phyloP scores from a whole-genome alignment of 2,329 filamentous ascomycete species.

The Penicillium sp. region DNA sequence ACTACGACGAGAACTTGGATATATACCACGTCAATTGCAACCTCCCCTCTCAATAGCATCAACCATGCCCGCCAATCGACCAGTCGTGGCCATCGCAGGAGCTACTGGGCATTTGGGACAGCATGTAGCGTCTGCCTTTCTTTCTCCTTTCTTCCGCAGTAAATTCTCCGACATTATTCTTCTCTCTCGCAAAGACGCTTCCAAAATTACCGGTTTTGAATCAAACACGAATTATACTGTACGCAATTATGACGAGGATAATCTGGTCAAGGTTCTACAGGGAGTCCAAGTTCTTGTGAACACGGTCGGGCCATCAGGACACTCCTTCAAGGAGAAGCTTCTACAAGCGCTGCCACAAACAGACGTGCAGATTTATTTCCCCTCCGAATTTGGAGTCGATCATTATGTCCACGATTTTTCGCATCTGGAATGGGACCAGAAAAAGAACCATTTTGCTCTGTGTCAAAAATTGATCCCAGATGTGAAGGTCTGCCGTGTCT shows the following conservation, averaged over 20 bases:
- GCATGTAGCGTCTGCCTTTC: slow-evolving; percentile 28
- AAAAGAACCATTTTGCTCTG: slow-evolving; percentile 1
- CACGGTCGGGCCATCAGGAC: slow-evolving; percentile 30
- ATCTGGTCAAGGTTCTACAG: slow-evolving; percentile 28
- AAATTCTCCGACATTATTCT: slow-evolving; percentile 30
- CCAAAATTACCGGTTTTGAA: slow-evolving; percentile 1
- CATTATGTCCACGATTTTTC: slow-evolving; percentile 30
- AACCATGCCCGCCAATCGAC: slow-evolving; percentile 1
- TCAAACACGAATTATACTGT: slow-evolving; percentile 16
- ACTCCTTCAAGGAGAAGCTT: slow-evolving; percentile 35
- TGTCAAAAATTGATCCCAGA: not conserved
- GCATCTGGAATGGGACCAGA: slow-evolving; percentile 11
- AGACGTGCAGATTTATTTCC: slow-evolving; percentile 36
- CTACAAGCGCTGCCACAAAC: slow-evolving; percentile 28
- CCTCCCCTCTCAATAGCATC: not conserved
- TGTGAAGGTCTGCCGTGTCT: not conserved
- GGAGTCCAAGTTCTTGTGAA: slow-evolving; percentile 40
- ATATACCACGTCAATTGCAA: not conserved
- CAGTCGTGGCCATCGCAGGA: slow-evolving; percentile 30
- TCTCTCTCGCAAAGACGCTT: slow-evolving; percentile 22
- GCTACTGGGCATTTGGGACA: slow-evolving; percentile 19
- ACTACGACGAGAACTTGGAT: too few relatives aligned
- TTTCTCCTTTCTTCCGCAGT: slow-evolving; percentile 21
- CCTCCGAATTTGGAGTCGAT: slow-evolving; percentile 44
- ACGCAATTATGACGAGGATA: slow-evolving; percentile 25